Base-by-base conservation (phyloP, 805 yeast genomes). In the Peterozyma xylosa region DNA sequence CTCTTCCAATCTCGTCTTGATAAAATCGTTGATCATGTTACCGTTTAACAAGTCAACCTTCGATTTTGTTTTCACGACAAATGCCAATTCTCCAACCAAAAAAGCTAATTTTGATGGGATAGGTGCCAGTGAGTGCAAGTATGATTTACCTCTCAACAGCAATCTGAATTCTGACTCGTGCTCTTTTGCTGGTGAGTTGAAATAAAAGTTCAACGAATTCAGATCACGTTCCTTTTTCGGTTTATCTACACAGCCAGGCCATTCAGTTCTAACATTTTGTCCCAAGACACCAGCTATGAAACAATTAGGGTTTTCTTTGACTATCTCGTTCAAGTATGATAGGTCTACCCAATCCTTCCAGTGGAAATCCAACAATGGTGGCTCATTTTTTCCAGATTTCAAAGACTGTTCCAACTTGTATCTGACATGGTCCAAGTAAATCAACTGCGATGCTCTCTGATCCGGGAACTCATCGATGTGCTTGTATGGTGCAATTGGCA, bases 271-370 rank as follows among this genome's bases (percentile, higher is more conserved):
- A 1, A 62, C 53, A 5, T 61, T 62, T 13, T 70, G 58, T 38
- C 71, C 72, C 11, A 66, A 47, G 2, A 72, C 69, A 47, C 75
- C 75, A 16, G 73, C 65, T 41, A 71, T 56, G 38, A 61, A 59
- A 54, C 78, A 73, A 42, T 55, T 62, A 36, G 74, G 73, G 42
- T 61, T 66, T 47, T 67, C 70, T 33, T 54, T 57, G 5, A 66
- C 43, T 30, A 67, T 46, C 0, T 68, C 69, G 39, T 65, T 59
- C 48, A 73, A 56, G 18, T 62, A 59, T 7, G 68, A 63, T 59
- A 74, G 60, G 46, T 75, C 79, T 3, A 67, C 65, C 73, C 80
- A 76, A 53, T 76, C 82, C 45, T 64, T 65, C 82, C 81, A 76
- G 50, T 74, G 75, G 57, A 76, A 76, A 15, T 56, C 63, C 38